Conservation (phyloP, 257 asterid species). For the Penstemon davidsonii region DNA sequence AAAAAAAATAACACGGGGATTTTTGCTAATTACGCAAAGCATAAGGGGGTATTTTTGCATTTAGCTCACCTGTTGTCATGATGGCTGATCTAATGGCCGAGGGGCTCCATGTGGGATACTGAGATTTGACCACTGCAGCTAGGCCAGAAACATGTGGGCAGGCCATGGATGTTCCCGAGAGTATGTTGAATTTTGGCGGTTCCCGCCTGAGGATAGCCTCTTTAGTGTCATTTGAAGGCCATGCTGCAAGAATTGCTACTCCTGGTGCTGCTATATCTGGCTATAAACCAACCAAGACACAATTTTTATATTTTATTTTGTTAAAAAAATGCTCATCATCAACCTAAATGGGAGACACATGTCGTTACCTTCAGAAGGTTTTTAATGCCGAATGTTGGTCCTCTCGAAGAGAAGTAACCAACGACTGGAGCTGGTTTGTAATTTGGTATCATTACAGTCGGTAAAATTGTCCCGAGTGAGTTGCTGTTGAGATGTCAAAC, state of each 20-base stretch:
- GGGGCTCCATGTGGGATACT: conserved; percentile 60
- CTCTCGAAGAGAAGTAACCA: conserved; percentile 67
- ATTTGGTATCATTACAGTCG: conserved; percentile 41
- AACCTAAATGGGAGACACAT: neutral
- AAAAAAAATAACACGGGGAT: too few relatives aligned
- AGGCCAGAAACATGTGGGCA: conserved; percentile 82
- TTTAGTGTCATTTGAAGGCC: conserved; percentile 48
- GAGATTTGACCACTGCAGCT: conserved; percentile 64
- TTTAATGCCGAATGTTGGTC: conserved; percentile 44
- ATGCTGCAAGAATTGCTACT: conserved; percentile 75
- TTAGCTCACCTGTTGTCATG: conserved; percentile 65
- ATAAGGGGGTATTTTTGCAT: neutral
- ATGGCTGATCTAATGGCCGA: conserved; percentile 79
- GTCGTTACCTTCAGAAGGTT: conserved; percentile 64
- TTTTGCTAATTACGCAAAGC: too few relatives aligned
- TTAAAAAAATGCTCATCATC: neutral
- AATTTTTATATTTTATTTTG: neutral
- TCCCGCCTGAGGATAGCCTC: conserved; percentile 37
- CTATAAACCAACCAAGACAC: conserved; percentile 37
- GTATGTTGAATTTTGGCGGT: conserved; percentile 44
- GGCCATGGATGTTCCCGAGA: conserved; percentile 91
- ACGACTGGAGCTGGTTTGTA: conserved; percentile 74
- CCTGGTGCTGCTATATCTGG: conserved; percentile 92
- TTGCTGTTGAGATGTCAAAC: conserved; percentile 38
- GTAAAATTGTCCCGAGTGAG: conserved; percentile 63